Percentiles rank a stretch among this genome's conserved stretches.
These are phyloP conservation scores for Monosporascus sp. DNA, from an alignment of 2,329 filamentous ascomycete genomes.

Conservation along the genomic window DNA sequence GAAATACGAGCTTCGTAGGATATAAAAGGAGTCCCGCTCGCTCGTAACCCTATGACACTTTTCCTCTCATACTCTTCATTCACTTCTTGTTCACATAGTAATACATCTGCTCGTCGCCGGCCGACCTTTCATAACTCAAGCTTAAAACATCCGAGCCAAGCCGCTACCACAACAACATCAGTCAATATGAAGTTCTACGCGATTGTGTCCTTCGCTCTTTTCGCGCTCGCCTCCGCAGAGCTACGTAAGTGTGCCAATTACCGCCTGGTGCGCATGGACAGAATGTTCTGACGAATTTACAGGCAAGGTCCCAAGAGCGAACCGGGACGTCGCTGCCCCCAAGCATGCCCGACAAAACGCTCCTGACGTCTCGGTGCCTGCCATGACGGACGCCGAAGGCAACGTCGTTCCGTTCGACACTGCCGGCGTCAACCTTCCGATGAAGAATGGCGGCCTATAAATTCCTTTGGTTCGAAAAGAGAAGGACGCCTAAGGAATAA, in stretches of 20 bases:
- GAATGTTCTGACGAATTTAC: constrained; percentile 8
- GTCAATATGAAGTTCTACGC: constrained; percentile 51
- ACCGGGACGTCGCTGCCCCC: constrained; percentile 15
- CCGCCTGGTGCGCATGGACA: neutral
- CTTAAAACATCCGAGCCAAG: constrained; percentile 19
- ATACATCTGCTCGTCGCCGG: constrained; percentile 45
- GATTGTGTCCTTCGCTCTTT: constrained; percentile 41
- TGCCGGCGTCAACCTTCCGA: constrained; percentile 36
- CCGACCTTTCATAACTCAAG: constrained; percentile 35
- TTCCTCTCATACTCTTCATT: constrained; percentile 18
- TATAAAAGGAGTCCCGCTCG: constrained; percentile 15
- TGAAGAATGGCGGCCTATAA: constrained; percentile 32
- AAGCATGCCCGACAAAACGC: constrained; percentile 11
- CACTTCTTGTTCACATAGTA: constrained; percentile 22
- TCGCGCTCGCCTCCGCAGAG: constrained; percentile 40
- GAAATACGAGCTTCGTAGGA: neutral
- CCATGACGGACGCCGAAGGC: constrained; percentile 43
- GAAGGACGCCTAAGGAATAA: neutral
- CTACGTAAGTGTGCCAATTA: constrained; percentile 19
- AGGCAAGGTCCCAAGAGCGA: constrained; percentile 28
- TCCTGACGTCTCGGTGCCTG: constrained; percentile 32
- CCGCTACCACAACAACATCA: constrained; percentile 15
- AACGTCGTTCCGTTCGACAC: constrained; percentile 42
- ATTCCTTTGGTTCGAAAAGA: neutral
- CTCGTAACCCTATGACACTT: constrained; percentile 3